Conservation (phyloP, 176 grass and related monocot genomes). For the Canna indica region DNA sequence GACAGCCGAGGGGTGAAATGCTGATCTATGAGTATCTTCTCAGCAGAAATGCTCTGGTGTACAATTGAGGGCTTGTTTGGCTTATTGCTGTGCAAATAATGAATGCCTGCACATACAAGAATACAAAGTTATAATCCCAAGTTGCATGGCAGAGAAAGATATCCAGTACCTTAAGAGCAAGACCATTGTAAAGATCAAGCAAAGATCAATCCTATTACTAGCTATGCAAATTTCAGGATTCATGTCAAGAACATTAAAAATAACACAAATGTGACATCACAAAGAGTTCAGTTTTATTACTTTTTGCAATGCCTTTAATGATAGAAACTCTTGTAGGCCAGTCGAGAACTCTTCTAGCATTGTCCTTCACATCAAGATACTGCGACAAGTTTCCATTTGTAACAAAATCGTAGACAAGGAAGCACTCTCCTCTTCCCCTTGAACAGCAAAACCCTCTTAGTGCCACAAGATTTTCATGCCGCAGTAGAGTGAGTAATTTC, state of each 20-base stretch:
- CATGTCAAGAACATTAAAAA: too few species aligned
- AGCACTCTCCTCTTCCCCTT: conserved; percentile 67
- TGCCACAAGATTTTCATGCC: conserved; percentile 67
- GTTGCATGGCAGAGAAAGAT: too few species aligned
- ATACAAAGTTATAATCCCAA: too few species aligned
- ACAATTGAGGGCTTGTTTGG: conserved; percentile 60
- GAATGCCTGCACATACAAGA: conserved; percentile 39
- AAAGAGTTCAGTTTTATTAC: conserved; percentile 17
- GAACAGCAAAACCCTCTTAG: conserved; percentile 94
- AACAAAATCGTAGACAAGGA: conserved; percentile 84
- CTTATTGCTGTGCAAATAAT: conserved; percentile 69
- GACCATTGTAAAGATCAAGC: neutral
- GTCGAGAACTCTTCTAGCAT: conserved; percentile 43
- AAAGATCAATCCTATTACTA: neutral
- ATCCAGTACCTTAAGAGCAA: neutral
- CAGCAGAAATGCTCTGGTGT: conserved; percentile 84
- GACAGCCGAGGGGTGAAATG: conserved; percentile 50
- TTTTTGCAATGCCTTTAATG: conserved; percentile 79
- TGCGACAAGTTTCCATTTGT: conserved; percentile 56
- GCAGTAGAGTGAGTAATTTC: conserved; percentile 63
- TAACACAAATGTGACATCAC: neutral
- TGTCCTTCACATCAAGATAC: conserved; percentile 46
- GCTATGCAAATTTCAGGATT: neutral
- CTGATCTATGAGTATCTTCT: conserved; percentile 74
- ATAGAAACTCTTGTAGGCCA: conserved; percentile 81